These are phyloP conservation scores for Scytalidium sp. DNA, from an alignment of 2,329 filamentous ascomycete species.

Conservation along the genomic window DNA sequence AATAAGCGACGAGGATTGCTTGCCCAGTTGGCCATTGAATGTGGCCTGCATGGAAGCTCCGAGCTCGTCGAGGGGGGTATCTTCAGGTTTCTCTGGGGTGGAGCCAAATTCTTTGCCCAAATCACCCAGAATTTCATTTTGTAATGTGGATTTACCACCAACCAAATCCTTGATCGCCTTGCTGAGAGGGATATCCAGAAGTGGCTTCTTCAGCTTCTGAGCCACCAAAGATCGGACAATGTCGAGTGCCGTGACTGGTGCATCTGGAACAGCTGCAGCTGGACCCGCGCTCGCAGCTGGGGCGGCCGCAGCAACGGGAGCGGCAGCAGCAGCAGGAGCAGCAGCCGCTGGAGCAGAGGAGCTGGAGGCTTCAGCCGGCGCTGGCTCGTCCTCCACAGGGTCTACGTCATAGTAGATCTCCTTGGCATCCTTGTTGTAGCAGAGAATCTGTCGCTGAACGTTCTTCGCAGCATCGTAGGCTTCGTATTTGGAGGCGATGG, in stretches of 20 bases:
- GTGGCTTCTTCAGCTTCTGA: constrained; percentile 95
- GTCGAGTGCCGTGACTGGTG: constrained; percentile 83
- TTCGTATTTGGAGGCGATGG: constrained; percentile 95
- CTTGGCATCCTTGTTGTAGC: constrained; percentile 99
- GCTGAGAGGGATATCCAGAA: constrained; percentile 83
- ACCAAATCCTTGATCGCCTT: constrained; percentile 99
- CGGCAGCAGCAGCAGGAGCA: constrained; percentile 43
- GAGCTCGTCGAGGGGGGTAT: constrained; percentile 92
- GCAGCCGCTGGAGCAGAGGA: constrained; percentile 37
- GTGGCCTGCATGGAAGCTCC: constrained; percentile 94
- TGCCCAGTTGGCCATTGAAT: constrained; percentile 98
- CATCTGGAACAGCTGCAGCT: constrained; percentile 81
- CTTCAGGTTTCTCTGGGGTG: constrained; percentile 97
- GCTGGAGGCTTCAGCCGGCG: constrained; percentile 46
- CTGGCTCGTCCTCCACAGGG: constrained; percentile 85
- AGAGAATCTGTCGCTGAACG: constrained; percentile 93
- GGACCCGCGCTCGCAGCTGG: constrained; percentile 75
- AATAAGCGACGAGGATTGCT: constrained; percentile 90
- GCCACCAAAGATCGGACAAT: constrained; percentile 87
- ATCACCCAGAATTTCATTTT: constrained; percentile 98
- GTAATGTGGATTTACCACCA: constrained; percentile 97
- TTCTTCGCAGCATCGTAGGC: constrained; percentile 97
- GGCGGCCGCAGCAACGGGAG: constrained; percentile 51
- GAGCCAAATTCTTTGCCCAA: constrained; percentile 98
- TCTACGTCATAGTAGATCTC: constrained; percentile 99